Evolutionary conservation across 2,329 filamentous ascomycete species (phyloP).

Genomic region (Seiridium unicorne): DNA sequence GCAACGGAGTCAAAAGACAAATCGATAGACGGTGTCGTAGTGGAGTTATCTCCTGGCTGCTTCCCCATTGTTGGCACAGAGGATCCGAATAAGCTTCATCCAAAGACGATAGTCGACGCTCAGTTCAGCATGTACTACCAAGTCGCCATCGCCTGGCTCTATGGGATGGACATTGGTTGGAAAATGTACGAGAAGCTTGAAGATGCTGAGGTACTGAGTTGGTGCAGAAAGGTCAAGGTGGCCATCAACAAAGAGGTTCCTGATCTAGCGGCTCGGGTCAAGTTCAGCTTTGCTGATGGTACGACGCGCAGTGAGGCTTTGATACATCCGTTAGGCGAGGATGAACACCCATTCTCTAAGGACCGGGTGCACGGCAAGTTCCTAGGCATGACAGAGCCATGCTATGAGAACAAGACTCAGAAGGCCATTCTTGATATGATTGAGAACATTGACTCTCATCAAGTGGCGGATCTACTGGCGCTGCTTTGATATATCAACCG

Average conservation of each 20-base stretch:
- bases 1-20: conserved; percentile 9
- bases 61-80: conserved; percentile 20
- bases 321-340: conserved; percentile 19
- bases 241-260: conserved; percentile 11
- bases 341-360: conserved; percentile 17
- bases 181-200: conserved; percentile 22
- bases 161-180: conserved; percentile 21
- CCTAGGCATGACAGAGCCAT: conserved; percentile 15
- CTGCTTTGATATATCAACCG: conserved; percentile 6
- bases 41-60: conserved; percentile 18
- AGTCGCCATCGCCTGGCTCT: conserved; percentile 23
- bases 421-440: conserved; percentile 13
- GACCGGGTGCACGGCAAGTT: conserved; percentile 21
- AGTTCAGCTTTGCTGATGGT: conserved; percentile 13
- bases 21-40: conserved; percentile 14
- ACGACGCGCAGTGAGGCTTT: conserved; percentile 12
- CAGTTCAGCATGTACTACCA: conserved; percentile 29
- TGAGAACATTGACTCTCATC: conserved; percentile 12
- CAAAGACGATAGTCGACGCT: conserved; percentile 24
- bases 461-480: conserved; percentile 12
- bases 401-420: conserved; percentile 14
- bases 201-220: conserved; percentile 13
- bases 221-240: conserved; percentile 19
- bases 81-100: conserved; percentile 20
- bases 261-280: conserved; percentile 15